These are phyloP conservation scores for Diplocarpon mali DNA, from an alignment of 2,329 filamentous ascomycete genomes.

Conservation along the genomic window DNA sequence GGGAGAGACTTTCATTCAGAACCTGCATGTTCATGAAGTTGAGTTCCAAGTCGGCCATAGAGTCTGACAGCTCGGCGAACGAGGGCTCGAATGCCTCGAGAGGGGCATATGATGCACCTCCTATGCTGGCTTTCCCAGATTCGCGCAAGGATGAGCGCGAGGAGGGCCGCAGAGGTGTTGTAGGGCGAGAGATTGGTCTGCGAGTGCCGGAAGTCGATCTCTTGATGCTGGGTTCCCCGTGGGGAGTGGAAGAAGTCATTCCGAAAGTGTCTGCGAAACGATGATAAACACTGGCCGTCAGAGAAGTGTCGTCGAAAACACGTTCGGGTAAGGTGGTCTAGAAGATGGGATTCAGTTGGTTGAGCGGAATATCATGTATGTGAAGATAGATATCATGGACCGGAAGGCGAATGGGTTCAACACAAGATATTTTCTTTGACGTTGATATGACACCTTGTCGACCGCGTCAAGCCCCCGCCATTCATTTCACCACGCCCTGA, in stretches of 20 bases:
- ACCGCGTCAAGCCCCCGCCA: too few relatives aligned
- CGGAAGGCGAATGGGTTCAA: too few relatives aligned
- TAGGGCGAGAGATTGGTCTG: conserved; percentile 46
- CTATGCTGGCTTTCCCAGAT: conserved; percentile 45
- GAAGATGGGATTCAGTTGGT: too few relatives aligned
- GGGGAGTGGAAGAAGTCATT: conserved; percentile 24
- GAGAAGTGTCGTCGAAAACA: too few relatives aligned
- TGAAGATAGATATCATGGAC: too few relatives aligned
- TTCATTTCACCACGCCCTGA: too few relatives aligned
- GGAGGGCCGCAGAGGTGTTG: conserved; percentile 81
- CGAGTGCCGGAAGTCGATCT: conserved; percentile 21
- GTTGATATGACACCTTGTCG: too few relatives aligned
- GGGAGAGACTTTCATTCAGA: conserved; percentile 87
- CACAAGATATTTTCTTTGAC: too few relatives aligned
- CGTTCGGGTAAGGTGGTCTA: too few relatives aligned
- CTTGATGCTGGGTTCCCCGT: conserved; percentile 19
- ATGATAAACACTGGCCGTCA: neutral
- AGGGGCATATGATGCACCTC: conserved; percentile 48
- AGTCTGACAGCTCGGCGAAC: conserved; percentile 87
- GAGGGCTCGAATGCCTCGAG: conserved; percentile 77
- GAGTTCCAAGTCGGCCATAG: conserved; percentile 88
- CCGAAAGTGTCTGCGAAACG: neutral
- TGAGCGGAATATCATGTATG: too few relatives aligned
- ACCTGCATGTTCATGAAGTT: conserved; percentile 97
- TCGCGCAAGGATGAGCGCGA: conserved; percentile 79